Conservation (phyloP, 768 basidiomycete genomes). For the Lactifluus hygrophoroides region DNA sequence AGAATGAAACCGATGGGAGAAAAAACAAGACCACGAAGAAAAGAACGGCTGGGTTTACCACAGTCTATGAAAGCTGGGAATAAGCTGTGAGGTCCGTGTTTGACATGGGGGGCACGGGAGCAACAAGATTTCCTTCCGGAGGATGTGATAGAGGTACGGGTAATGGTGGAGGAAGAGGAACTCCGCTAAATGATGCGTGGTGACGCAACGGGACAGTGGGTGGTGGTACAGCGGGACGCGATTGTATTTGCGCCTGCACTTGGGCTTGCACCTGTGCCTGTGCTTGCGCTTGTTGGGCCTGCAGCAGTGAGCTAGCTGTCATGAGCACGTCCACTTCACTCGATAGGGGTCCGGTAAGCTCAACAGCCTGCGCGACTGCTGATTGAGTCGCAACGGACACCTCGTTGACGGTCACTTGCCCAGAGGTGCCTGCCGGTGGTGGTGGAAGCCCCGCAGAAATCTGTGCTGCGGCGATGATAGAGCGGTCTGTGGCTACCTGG, state of each 20-base stretch:
- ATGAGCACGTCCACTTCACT: constrained; percentile 78
- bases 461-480: constrained; percentile 34
- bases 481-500: constrained; percentile 45
- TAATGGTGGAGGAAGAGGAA: constrained; percentile 5
- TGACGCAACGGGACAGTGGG: constrained; percentile 26
- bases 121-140: constrained; percentile 12
- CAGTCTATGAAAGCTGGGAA: constrained; percentile 18
- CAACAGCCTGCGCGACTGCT: constrained; percentile 77
- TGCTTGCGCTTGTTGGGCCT: constrained; percentile 33
- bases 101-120: not conserved
- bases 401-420: constrained; percentile 46
- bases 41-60: constrained; percentile 6
- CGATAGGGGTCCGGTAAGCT: constrained; percentile 59
- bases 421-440: constrained; percentile 24
- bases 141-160: constrained; percentile 2
- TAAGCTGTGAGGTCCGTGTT: constrained; percentile 12
- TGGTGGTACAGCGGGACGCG: constrained; percentile 19
- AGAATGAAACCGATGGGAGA: constrained; percentile 4
- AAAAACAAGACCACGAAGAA: not conserved
- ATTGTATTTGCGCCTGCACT: not conserved
- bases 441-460: constrained; percentile 34
- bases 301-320: constrained; percentile 49
- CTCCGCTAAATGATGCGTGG: constrained; percentile 27
- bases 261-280: constrained; percentile 24
- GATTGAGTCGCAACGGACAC: constrained; percentile 58